These are phyloP conservation scores for Chaetoceros tenuissimus DNA, from an alignment of 108 stramenopile species.

Conservation along the genomic window DNA sequence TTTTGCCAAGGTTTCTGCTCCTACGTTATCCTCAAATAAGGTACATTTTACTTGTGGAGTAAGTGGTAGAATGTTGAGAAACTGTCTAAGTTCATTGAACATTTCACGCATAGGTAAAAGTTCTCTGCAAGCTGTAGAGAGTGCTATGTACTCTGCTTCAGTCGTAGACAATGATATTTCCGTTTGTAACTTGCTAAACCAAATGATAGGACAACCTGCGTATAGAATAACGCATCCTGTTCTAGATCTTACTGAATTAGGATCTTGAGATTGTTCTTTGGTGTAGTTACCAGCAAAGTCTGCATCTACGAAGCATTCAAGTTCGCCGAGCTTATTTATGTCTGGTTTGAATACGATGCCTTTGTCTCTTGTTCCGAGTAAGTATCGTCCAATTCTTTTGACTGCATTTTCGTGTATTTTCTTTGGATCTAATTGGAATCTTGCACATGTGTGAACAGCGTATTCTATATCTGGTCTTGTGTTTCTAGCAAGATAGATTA, in stretches of 20 bases:
- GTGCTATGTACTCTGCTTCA: constrained; percentile 24
- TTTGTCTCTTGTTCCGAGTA: not conserved
- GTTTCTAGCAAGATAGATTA: constrained; percentile 4
- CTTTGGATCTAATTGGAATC: not conserved
- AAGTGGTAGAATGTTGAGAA: not conserved
- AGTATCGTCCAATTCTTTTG: not conserved
- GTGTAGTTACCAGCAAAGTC: constrained; percentile 11
- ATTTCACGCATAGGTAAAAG: constrained; percentile 22
- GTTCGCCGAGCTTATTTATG: not conserved
- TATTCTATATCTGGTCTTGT: constrained; percentile 4
- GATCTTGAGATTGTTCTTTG: constrained; percentile 3
- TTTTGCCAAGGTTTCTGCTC: constrained; percentile 14
- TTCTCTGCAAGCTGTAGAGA: constrained; percentile 11
- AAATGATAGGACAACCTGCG: constrained; percentile 15
- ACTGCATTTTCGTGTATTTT: constrained; percentile 13
- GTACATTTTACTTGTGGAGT: constrained; percentile 8
- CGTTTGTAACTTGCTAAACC: constrained; percentile 15
- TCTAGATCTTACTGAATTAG: constrained; percentile 9
- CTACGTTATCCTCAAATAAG: constrained; percentile 26
- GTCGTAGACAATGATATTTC: constrained; percentile 19
- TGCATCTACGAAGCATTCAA: constrained; percentile 3
- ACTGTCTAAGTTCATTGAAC: constrained; percentile 8
- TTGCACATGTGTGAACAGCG: constrained; percentile 8
- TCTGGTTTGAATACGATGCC: constrained; percentile 7
- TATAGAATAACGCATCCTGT: constrained; percentile 16